Conservation (phyloP, 2,329 filamentous ascomycete genomes). For the Monilinia vaccinii-corymbosi region DNA sequence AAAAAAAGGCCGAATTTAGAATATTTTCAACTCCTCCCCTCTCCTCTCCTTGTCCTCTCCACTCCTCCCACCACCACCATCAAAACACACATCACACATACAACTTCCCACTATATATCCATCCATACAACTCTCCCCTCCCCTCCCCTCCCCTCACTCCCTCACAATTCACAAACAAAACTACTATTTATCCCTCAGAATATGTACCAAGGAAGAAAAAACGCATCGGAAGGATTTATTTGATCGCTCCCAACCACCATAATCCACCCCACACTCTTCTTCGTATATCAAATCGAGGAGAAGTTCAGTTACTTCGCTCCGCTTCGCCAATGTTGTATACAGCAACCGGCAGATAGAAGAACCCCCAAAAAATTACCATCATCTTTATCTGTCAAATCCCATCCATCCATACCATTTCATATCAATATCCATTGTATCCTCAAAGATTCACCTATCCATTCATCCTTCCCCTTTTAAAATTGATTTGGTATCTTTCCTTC, state of each 20-base stretch:
- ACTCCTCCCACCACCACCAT: background rate
- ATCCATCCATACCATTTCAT: background rate
- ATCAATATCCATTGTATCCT: constrained; percentile 5
- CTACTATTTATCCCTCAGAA: background rate
- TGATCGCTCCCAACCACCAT: background rate
- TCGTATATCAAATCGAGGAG: too few species aligned
- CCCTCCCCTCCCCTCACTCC: background rate
- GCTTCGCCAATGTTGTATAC: background rate
- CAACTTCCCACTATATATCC: background rate
- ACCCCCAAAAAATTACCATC: constrained; percentile 2
- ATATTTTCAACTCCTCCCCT: background rate
- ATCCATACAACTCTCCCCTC: background rate
- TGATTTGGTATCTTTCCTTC: constrained; percentile 7
- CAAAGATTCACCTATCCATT: background rate
- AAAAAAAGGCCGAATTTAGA: constrained; percentile 3
- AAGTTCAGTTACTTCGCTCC: background rate
- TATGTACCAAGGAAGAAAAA: background rate
- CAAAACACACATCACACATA: too few species aligned
- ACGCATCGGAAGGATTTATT: background rate
- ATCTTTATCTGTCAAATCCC: constrained; percentile 4
- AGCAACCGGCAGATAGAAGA: background rate
- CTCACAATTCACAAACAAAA: background rate
- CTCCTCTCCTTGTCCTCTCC: background rate
- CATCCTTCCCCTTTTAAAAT: background rate
- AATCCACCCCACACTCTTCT: background rate